These are phyloP conservation scores for Staphylotrichum longicolle DNA, from an alignment of 495 filamentous ascomycete genomes.

Conservation along the genomic window DNA sequence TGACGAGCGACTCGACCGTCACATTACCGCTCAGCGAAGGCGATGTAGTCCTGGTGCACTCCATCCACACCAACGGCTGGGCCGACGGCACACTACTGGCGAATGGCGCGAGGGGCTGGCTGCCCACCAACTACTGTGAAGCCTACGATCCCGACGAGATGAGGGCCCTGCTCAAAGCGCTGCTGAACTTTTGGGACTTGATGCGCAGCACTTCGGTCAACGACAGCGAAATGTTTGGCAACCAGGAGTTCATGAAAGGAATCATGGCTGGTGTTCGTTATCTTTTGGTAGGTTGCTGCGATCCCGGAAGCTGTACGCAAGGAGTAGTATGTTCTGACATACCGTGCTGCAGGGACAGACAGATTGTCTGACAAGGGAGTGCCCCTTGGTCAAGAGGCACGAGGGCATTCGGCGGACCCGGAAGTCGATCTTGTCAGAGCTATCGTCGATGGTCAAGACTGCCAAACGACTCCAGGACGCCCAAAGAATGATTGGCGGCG, in stretches of 20 bases:
- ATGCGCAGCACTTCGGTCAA: conserved; percentile 64
- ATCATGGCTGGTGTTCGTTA: conserved; percentile 90
- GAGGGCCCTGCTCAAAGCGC: conserved; percentile 76
- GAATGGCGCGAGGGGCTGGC: conserved; percentile 87
- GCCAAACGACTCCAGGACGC: conserved; percentile 77
- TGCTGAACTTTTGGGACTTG: conserved; percentile 91
- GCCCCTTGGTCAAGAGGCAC: conserved; percentile 66
- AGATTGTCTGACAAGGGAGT: conserved; percentile 81
- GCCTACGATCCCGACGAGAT: conserved; percentile 85
- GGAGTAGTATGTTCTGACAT: conserved; percentile 17
- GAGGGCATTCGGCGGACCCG: conserved; percentile 76
- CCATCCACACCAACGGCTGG: conserved; percentile 98
- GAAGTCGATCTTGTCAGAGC: conserved; percentile 82
- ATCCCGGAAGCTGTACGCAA: neutral
- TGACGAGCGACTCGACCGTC: conserved; percentile 68
- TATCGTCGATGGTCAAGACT: conserved; percentile 83
- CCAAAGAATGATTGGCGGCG: conserved; percentile 43
- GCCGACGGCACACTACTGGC: conserved; percentile 93
- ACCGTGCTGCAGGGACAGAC: conserved; percentile 67
- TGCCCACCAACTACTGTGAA: conserved; percentile 98
- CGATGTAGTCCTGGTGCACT: conserved; percentile 92
- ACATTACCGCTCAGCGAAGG: conserved; percentile 85
- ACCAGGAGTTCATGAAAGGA: conserved; percentile 86
- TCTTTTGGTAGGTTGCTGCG: conserved; percentile 66
- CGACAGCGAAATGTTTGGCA: conserved; percentile 69